Percentiles rank a stretch among this genome's conserved stretches.
Conservation (phyloP, 148 eudicot species). For the Nepenthes mirabilis region DNA sequence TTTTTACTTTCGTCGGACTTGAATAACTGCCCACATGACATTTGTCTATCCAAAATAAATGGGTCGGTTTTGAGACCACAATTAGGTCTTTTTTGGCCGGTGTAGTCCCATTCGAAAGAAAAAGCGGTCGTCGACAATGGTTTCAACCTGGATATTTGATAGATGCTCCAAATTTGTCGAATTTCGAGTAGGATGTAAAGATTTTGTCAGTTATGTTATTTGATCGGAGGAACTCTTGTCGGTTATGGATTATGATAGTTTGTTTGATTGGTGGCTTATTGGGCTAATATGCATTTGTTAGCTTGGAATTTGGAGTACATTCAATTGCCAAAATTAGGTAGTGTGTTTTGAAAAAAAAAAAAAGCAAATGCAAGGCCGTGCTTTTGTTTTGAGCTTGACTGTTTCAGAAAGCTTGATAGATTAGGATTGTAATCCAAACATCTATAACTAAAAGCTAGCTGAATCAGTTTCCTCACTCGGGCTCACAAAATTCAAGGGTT, state of each 20-base stretch:
- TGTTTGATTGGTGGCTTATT: no score
- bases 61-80: no score
- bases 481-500: background rate
- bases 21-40: no score
- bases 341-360: no score
- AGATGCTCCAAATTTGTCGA: background rate
- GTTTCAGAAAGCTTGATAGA: background rate
- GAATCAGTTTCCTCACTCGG: background rate
- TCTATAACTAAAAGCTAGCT: background rate
- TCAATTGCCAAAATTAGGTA: background rate
- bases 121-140: no score
- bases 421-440: slow-evolving; percentile 3
- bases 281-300: no score
- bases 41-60: no score
- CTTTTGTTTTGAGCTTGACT: slow-evolving; percentile 16
- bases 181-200: background rate
- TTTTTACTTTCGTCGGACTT: no score
- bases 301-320: background rate
- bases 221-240: background rate
- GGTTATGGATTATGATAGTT: no score
- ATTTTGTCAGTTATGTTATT: background rate
- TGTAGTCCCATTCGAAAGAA: no score
- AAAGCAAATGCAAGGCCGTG: slow-evolving; percentile 4
- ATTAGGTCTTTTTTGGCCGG: no score
- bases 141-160: no score